Evolutionary conservation across 1,139 yeast species (phyloP).

Genomic region (Keqinozyma sinolaborantium): DNA sequence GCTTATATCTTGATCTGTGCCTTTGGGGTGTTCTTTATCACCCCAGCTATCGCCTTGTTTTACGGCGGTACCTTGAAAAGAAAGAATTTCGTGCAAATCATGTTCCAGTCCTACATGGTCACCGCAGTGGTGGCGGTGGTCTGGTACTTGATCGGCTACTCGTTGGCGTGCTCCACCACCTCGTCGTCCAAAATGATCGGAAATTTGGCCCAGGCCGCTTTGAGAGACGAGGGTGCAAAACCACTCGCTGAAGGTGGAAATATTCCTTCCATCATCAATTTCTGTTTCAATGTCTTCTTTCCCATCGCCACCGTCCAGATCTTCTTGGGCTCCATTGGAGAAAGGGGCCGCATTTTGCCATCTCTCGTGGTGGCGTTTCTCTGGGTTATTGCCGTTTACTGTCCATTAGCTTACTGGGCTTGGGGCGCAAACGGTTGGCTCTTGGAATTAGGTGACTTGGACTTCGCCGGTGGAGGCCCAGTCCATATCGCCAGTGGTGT

Average conservation of each 20-base stretch:
- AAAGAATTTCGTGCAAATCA: slow-evolving; percentile 82
- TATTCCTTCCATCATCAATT: slow-evolving; percentile 57
- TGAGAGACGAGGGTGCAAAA: slow-evolving; percentile 49
- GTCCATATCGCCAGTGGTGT: slow-evolving; percentile 94
- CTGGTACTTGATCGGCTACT: slow-evolving; percentile 97
- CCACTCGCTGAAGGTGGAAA: slow-evolving; percentile 52
- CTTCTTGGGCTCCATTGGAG: slow-evolving; percentile 94
- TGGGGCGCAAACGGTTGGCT: slow-evolving; percentile 96
- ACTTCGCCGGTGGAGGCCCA: slow-evolving; percentile 98
- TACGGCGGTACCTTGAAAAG: slow-evolving; percentile 90
- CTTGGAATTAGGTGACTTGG: slow-evolving; percentile 73
- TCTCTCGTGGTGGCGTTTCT: slow-evolving; percentile 87
- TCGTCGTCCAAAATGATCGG: slow-evolving; percentile 76
- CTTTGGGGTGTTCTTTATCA: slow-evolving; percentile 83
- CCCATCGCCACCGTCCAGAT: slow-evolving; percentile 83
- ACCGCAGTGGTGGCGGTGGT: slow-evolving; percentile 75
- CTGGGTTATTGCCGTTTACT: slow-evolving; percentile 91
- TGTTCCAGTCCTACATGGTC: slow-evolving; percentile 92
- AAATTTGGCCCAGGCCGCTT: slow-evolving; percentile 70
- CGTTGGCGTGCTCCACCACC: slow-evolving; percentile 74
- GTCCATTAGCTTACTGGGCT: slow-evolving; percentile 94
- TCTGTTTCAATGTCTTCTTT: slow-evolving; percentile 88
- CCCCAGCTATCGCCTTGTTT: slow-evolving; percentile 87
- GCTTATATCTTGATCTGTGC: slow-evolving; percentile 76
- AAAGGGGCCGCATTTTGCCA: slow-evolving; percentile 91